Base-by-base conservation (phyloP, 257 asterid genomes). In the Lithospermum erythrorhizon region DNA sequence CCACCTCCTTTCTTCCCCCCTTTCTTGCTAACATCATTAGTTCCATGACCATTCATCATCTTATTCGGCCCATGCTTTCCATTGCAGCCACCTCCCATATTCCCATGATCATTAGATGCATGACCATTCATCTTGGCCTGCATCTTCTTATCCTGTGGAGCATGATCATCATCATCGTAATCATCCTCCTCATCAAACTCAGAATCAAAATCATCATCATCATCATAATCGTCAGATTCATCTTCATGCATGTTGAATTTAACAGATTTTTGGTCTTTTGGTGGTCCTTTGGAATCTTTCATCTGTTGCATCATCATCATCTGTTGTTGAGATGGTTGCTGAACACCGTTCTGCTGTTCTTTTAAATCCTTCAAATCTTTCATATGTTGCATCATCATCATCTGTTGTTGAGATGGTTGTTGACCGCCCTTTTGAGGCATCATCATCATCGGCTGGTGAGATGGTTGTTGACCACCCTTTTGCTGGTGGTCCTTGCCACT, bases 231-330 rank as follows among this genome's bases (percentile, higher is more conserved):
- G 0, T 73, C 79, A 3, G 68, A 72, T 0, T 84, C 83, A 3
- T 81, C 80, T n/a, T 77, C 76, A 17, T 87, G 84, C 72, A 78
- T 22, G 55, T 62, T 69, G 53, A 83, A 87, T 75, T 75, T 83
- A 0, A 80, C 93, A 64, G 91, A 63, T 61, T 83, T 81, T 64
- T 79, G 80, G 29, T 79, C 89, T 77, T 86, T 86, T 22, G 77
- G 54, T 24, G 68, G 57, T 19, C 58, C 30, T 37, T 70, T 83
- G 61, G 69, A 63, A 58, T 57, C 58, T 59, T 53, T 82, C 57
- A 65, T 52, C 22, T 64, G 62, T 58, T 70, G 75, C 71, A 77
- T 69, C 72, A 35, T 35, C 45, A 24, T 19, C 47, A 27, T 23
- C 20, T 24, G 7, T 62, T 15, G 21, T 49, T 17, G 27, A 22